phyloP scores from a whole-genome alignment of 2,329 filamentous ascomycete genomes.

The Phialemoniopsis sp. region DNA sequence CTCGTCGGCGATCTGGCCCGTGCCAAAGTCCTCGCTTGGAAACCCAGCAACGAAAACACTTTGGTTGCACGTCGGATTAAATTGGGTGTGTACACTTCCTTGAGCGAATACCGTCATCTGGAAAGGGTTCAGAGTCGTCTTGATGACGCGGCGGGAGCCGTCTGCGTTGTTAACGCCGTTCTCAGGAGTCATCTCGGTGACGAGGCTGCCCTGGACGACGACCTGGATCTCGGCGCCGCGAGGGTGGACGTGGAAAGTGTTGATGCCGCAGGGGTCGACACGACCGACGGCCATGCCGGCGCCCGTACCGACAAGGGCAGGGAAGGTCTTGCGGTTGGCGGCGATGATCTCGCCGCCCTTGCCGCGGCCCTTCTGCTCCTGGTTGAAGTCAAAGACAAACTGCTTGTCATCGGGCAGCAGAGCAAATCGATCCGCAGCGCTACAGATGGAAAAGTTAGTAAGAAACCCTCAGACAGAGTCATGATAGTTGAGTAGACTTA shows the following conservation, averaged over 20 bases:
- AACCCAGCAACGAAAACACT: slow-evolving; percentile 47
- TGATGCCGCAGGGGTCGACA: slow-evolving; percentile 44
- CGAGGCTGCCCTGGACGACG: slow-evolving; percentile 36
- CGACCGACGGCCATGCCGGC: slow-evolving; percentile 46
- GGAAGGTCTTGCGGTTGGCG: slow-evolving; percentile 53
- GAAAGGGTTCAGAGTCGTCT: slow-evolving; percentile 30
- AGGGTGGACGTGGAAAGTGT: slow-evolving; percentile 44
- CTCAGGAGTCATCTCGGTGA: slow-evolving; percentile 41
- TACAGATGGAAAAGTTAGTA: slow-evolving; percentile 16
- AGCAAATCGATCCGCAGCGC: slow-evolving; percentile 35
- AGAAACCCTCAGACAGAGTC: too few relatives aligned
- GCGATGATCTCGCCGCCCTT: slow-evolving; percentile 43
- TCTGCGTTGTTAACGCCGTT: slow-evolving; percentile 38
- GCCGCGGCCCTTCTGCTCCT: slow-evolving; percentile 23
- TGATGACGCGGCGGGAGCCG: slow-evolving; percentile 28
- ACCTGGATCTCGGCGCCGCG: slow-evolving; percentile 43
- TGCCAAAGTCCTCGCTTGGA: slow-evolving; percentile 45
- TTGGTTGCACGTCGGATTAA: slow-evolving; percentile 48
- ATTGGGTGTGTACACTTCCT: slow-evolving; percentile 51
- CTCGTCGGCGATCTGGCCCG: slow-evolving; percentile 45
- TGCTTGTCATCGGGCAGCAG: slow-evolving; percentile 37
- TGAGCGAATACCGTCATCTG: slow-evolving; percentile 51
- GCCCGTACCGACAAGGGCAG: slow-evolving; percentile 48
- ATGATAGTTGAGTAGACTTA: too few relatives aligned
- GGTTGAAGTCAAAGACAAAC: slow-evolving; percentile 46